Conservation (phyloP, 805 yeast genomes). For the Kodamaea hsintzibuensis region DNA sequence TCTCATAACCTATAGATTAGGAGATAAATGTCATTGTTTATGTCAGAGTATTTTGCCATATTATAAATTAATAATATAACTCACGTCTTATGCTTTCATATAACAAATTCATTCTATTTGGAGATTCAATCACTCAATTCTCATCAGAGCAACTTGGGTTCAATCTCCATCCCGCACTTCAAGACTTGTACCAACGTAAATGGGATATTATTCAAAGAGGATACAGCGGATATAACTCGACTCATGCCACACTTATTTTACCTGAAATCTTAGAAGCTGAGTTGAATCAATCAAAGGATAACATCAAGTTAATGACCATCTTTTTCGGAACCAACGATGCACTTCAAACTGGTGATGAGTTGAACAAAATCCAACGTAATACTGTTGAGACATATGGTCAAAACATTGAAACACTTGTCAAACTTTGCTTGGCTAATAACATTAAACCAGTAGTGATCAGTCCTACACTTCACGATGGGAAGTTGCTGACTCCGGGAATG, state of each 20-base stretch:
- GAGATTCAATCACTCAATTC: constrained; percentile 70
- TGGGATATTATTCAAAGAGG: constrained; percentile 76
- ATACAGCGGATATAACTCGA: constrained; percentile 71
- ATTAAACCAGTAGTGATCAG: constrained; percentile 61
- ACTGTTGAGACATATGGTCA: constrained; percentile 47
- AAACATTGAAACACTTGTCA: constrained; percentile 49
- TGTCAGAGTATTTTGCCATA: no score
- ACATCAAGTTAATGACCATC: constrained; percentile 50
- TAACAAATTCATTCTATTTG: constrained; percentile 59
- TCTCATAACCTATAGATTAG: no score
- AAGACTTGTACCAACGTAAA: constrained; percentile 53
- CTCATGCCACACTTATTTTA: constrained; percentile 48
- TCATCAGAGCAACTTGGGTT: constrained; percentile 47
- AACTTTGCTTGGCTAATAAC: constrained; percentile 37
- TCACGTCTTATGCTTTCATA: not conserved
- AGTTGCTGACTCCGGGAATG: not conserved
- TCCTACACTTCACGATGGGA: constrained; percentile 56
- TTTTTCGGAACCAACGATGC: constrained; percentile 85
- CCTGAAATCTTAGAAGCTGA: constrained; percentile 49
- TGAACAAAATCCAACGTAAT: constrained; percentile 42
- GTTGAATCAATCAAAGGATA: constrained; percentile 16
- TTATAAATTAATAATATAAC: no score
- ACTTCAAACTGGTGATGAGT: constrained; percentile 5
- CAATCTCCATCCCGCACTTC: constrained; percentile 52
- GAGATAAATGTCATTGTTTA: no score